Base-by-base conservation (phyloP, 2,329 filamentous ascomycete species). In the Diaporthe citri region DNA sequence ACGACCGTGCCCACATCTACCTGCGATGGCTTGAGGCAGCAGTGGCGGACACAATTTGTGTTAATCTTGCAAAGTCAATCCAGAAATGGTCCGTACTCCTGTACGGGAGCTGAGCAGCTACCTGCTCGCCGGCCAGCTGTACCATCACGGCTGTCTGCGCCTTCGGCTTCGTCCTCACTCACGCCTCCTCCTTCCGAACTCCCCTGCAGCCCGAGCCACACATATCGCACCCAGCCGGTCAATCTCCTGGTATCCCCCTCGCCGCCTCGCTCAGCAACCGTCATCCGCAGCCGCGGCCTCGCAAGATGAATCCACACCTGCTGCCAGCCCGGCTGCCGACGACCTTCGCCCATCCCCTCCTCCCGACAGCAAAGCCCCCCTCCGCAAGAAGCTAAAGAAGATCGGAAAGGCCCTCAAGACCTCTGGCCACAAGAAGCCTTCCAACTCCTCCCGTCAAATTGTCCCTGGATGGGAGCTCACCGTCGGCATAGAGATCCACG, bases 401-500 rank as follows among this genome's bases (percentile, higher is more conserved):
- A 89, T 93, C 76, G 91, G 88, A 22, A 88, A 83, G 86, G 88
- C 83, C 76, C 84, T 81, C 81, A 89, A 88, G 76, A 80, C 82
- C 0, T 79, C 82, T 0, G 85, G 84, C 15, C 83, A 85, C 74
- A 85, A 84, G 78, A 87, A 87, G 77, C 86, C 87, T 76, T 83
- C 84, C 69, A 88, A 88, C 77, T 81, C 79, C 39, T 83, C 82
- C 76, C 85, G 83, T 64, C 90, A 91, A 81, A 88, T 86, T 25
- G 89, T 90, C 1, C 85, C 88, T 8, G 92, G 92, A 46, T 99
- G 97, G 97, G 95, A 98, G 83, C 87, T 98, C 80, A 98, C 96
- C 0, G 95, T 98, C 39, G 97, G 97, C 76, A 96, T 99, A 79
- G 97, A 99, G 86, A 97, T 99, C 77, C 97, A 99, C 82, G 97